Evolutionary conservation across 1,284 basidiomycete genomes (phyloP), one percentile per base, ranked within the genome.

Genomic region (Tilletia setariae): DNA sequence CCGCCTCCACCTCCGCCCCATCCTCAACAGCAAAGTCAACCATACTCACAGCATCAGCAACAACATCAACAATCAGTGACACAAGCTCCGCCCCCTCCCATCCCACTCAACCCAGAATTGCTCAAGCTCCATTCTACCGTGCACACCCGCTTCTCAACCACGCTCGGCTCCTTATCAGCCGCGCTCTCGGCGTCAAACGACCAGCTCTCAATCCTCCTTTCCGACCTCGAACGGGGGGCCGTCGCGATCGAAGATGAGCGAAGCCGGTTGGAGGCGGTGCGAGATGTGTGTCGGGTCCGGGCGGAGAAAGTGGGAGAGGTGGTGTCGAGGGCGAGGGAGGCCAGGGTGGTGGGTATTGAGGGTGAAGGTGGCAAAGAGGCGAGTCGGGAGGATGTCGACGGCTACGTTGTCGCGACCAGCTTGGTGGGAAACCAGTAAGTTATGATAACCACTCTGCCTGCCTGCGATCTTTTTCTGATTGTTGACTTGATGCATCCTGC

Each of bases 241-340:
- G 93, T 93, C 19, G 94, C 94, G 3, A 91, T 99, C 70, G 87
- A 89, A 63, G 96, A 99, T 84, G 96, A 99, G 85, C 93, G 93
- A 89, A 91, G 89, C 3, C 87, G 96, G n/a, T 86, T 99, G 30
- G 90, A 91, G 83, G 94, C 94, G 25, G 96, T 98, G n/a, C 87
- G 90, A 68, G 91, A 92, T 76, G 94, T 98, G 9, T 98, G 96
- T 84, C 86, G 85, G 69, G 88, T 86, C 59, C 93, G 94, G 16
- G 88, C 89, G 43, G 86, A 85, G 35, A 87, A 91, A 69, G 85
- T 93, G 73, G 85, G 86, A 32, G 85, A 83, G 46, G 87, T 89
- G 0, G 88, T 96, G 0, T 79, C 84, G 1, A 85, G 87, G 65
- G 90, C 88, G 19, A 89, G 92, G 76, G 83, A 85, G 65, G 89